Percentiles rank a stretch among this genome's conserved stretches.
Evolutionary conservation across 805 yeast species (phyloP).

Genomic region (Candida loeiensis): DNA sequence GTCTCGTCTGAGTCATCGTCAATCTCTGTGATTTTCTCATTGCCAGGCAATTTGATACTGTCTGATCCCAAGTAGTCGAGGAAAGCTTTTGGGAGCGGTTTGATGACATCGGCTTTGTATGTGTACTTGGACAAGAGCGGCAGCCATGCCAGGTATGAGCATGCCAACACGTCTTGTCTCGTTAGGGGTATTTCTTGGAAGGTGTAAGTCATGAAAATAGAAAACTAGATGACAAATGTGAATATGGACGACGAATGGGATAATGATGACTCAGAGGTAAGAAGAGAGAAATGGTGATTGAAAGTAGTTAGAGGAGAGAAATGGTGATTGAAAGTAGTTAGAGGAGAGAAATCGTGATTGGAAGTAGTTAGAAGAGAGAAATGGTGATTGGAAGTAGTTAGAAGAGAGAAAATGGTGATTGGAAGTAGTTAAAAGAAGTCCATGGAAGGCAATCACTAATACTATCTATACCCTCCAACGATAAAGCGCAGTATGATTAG

Average conservation of each 20-base stretch:
- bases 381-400: no score
- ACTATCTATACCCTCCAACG: no score
- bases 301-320: no score
- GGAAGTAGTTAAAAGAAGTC: no score
- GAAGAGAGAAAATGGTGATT: no score
- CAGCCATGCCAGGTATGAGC: slow-evolving; percentile 37
- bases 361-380: no score
- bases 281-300: no score
- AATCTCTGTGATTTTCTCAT: no score
- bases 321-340: no score
- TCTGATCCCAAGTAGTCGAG: slow-evolving; percentile 47
- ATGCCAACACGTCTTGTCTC: slow-evolving; percentile 27
- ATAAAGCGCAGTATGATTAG: no score
- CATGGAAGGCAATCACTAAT: no score
- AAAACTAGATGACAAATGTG: background rate
- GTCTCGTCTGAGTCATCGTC: slow-evolving; percentile 24
- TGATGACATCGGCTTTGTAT: slow-evolving; percentile 23
- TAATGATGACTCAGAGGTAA: background rate
- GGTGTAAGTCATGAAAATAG: slow-evolving; percentile 9
- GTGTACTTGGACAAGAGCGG: slow-evolving; percentile 18
- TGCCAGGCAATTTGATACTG: slow-evolving; percentile 52
- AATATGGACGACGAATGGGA: background rate
- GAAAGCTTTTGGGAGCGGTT: slow-evolving; percentile 33
- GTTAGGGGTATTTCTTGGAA: slow-evolving; percentile 28
- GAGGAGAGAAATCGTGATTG: no score